These are phyloP conservation scores for Aspergillus sp. DNA, from an alignment of 2,329 filamentous ascomycete species.

Conservation along the genomic window DNA sequence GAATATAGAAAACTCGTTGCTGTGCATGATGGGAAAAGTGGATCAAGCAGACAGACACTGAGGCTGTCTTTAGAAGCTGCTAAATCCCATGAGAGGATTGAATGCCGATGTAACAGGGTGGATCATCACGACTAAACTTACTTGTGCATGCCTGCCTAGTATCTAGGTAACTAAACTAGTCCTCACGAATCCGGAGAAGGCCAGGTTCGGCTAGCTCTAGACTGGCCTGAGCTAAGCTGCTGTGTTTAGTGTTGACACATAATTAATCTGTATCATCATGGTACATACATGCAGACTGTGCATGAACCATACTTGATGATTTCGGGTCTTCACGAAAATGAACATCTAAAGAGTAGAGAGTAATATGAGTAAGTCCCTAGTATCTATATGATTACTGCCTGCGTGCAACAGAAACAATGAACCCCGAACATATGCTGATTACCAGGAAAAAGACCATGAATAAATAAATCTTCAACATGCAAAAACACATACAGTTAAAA, in stretches of 20 bases:
- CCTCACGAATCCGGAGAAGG: neutral
- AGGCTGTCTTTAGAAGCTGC: too few relatives aligned
- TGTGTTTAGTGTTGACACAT: neutral
- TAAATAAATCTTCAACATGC: too few relatives aligned
- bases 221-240: neutral
- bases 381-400: too few relatives aligned
- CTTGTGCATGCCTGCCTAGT: neutral
- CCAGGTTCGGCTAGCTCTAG: neutral
- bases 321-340: neutral
- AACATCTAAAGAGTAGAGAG: neutral
- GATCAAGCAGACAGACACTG: too few relatives aligned
- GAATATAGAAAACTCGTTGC: too few relatives aligned
- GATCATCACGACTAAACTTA: neutral
- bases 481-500: too few relatives aligned
- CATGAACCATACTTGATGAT: conserved; percentile 5
- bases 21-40: too few relatives aligned
- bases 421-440: neutral
- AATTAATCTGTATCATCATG: neutral
- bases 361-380: neutral
- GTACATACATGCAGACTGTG: conserved; percentile 3
- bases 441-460: too few relatives aligned
- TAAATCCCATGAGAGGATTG: neutral
- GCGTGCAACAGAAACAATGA: neutral
- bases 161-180: neutral
- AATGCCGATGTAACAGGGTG: neutral